Base-by-base conservation (phyloP, 202 grass and related monocot genomes). In the Saccharum hybrid region DNA sequence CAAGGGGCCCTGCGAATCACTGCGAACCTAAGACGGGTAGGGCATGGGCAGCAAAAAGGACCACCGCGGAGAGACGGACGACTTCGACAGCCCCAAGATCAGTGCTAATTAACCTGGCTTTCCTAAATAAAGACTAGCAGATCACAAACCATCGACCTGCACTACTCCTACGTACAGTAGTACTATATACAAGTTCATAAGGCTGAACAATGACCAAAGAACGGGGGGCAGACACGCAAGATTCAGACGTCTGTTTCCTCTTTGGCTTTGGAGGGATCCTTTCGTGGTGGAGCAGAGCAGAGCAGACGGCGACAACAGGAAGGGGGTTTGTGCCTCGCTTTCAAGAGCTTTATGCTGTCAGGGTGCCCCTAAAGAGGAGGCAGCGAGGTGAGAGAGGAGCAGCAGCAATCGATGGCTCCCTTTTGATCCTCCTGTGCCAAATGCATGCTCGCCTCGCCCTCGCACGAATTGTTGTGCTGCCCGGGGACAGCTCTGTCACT, bases 401-500 rank as follows among this genome's bases (percentile, higher is more conserved):
- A 70, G 28, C 63, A 77, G 39, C 64, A 14, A 77, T 85, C 52
- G 74, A 85, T 84, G 74, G 73, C 64, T 61, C 18, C 21, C 73
- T 77, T 46, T 68, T 15, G 73, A 22, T 77, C 37, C 43, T 67
- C 45, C 62, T 21, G 62, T 83, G 71, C 61, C 42, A 26, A 56
- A 30, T 30, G 81, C 43, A 38, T 66, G 81, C 14, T 59, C 72
- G 51, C 38, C 14, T 57, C 71, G 28, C 38, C 45, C 63, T 76
- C 34, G 62, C 68, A 82, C 79, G 79, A 72, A 82, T 72, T 82
- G 79, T 72, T 82, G 79, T 28, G 16, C 38, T 34, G 67, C 4
- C 23, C 4, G 79, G 38, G 54, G 67, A 46, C 79, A 82, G n/a
- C 30, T 72, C 39, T 46, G 79, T 21, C 38, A 13, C 9, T 6